Percentiles rank a stretch among this genome's conserved stretches.
These are phyloP conservation scores for Prinsepia uniflora DNA, from an alignment of 306 rosid genomes.

Conservation along the genomic window DNA sequence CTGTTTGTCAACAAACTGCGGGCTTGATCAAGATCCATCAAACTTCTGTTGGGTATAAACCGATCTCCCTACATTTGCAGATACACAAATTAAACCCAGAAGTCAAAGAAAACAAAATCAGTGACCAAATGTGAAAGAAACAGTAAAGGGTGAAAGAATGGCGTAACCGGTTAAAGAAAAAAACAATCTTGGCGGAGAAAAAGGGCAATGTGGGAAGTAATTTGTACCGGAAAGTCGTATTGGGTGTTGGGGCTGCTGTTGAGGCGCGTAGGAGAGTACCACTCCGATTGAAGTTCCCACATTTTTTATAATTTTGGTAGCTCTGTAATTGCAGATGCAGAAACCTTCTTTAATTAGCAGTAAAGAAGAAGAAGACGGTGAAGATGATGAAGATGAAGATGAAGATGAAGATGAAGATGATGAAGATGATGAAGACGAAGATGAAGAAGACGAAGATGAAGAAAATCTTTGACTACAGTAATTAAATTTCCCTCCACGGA, in stretches of 20 bases:
- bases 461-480: neutral
- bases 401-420: constrained; percentile 4
- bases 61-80: constrained; percentile 58
- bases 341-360: neutral
- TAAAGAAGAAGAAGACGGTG: constrained; percentile 11
- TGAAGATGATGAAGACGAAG: neutral
- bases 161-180: neutral
- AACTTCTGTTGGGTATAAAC: constrained; percentile 78
- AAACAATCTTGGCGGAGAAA: neutral
- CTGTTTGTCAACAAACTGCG: constrained; percentile 60
- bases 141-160: neutral
- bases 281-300: constrained; percentile 56
- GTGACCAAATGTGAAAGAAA: neutral
- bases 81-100: neutral
- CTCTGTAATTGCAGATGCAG: neutral
- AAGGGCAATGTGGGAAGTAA: neutral
- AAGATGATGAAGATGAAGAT: neutral
- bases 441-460: too few species aligned
- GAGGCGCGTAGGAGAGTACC: constrained; percentile 72
- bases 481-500: constrained; percentile 39
- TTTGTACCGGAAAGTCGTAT: constrained; percentile 59
- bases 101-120: neutral
- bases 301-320: constrained; percentile 16
- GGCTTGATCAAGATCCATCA: constrained; percentile 98
- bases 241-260: constrained; percentile 39